Conservation (phyloP, 2,329 filamentous ascomycete species). For the Aspergillus sp. region DNA sequence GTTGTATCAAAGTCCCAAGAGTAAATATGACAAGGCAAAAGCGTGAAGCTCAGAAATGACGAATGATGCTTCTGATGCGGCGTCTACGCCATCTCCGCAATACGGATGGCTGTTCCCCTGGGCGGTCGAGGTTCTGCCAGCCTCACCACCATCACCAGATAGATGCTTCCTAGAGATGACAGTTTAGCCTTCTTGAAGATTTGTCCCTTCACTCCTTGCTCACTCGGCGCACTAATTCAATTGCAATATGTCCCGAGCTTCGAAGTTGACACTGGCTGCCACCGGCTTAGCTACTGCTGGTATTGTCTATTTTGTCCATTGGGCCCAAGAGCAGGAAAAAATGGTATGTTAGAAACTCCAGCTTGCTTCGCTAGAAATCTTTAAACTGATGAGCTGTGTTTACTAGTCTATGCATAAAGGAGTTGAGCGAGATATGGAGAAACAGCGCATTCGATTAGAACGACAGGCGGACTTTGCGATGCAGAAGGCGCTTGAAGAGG, state of each 20-base stretch:
- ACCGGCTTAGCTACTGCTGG: conserved; percentile 76
- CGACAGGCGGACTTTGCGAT: conserved; percentile 93
- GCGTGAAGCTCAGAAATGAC: conserved; percentile 27
- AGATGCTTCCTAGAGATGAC: conserved; percentile 13
- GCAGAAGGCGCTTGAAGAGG: conserved; percentile 80
- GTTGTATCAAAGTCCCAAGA: conserved; percentile 11
- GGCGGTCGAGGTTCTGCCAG: conserved; percentile 42
- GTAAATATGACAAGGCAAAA: conserved; percentile 15
- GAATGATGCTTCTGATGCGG: conserved; percentile 35
- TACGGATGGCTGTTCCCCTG: conserved; percentile 34
- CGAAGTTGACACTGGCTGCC: conserved; percentile 79
- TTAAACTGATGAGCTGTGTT: conserved; percentile 7
- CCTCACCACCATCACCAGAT: conserved; percentile 35
- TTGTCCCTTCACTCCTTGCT: neutral
- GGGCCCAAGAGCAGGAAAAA: conserved; percentile 82
- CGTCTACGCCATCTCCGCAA: conserved; percentile 27
- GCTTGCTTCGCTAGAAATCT: neutral
- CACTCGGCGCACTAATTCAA: neutral
- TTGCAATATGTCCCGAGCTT: conserved; percentile 80
- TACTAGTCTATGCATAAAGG: conserved; percentile 87
- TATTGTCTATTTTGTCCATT: conserved; percentile 86
- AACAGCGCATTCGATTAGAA: conserved; percentile 86
- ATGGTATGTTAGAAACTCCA: conserved; percentile 61
- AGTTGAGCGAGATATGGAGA: conserved; percentile 92
- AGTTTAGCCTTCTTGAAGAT: neutral